Conservation (phyloP, 768 basidiomycete genomes). For the Lentinula sp. region DNA sequence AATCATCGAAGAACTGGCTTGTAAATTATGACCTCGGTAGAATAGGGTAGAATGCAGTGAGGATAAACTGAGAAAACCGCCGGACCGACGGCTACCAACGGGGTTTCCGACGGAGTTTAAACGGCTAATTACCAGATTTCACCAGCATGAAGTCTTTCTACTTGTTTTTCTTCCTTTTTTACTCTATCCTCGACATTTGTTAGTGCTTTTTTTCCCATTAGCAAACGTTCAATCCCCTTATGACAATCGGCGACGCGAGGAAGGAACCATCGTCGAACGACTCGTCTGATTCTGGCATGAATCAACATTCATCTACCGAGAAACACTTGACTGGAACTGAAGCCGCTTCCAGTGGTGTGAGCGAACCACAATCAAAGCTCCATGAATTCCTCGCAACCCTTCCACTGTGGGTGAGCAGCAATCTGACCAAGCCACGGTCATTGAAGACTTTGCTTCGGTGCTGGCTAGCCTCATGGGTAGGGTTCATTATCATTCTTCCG, state of each 20-base stretch:
- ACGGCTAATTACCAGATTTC: neutral
- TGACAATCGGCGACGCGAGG: neutral
- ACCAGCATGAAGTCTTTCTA: neutral
- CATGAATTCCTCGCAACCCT: constrained; percentile 8
- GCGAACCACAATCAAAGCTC: neutral
- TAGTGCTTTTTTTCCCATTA: neutral
- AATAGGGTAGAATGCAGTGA: too few relatives aligned
- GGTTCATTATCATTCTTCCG: constrained; percentile 34
- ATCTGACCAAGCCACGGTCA: constrained; percentile 27
- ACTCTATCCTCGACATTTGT: neutral
- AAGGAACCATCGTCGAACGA: neutral
- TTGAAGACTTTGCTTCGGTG: constrained; percentile 33
- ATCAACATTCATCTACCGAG: neutral
- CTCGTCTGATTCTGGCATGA: neutral
- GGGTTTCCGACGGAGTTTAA: neutral
- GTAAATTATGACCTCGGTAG: too few relatives aligned
- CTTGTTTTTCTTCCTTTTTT: neutral
- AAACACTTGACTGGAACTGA: neutral
- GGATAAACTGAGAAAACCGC: neutral
- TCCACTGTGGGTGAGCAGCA: constrained; percentile 31
- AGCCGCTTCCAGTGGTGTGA: neutral
- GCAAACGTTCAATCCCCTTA: neutral
- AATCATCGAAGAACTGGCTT: too few relatives aligned
- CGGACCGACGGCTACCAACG: neutral
- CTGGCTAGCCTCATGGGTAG: constrained; percentile 33